These are phyloP conservation scores for Nitzschia sp. DNA, from an alignment of 108 stramenopile genomes.

Conservation along the genomic window DNA sequence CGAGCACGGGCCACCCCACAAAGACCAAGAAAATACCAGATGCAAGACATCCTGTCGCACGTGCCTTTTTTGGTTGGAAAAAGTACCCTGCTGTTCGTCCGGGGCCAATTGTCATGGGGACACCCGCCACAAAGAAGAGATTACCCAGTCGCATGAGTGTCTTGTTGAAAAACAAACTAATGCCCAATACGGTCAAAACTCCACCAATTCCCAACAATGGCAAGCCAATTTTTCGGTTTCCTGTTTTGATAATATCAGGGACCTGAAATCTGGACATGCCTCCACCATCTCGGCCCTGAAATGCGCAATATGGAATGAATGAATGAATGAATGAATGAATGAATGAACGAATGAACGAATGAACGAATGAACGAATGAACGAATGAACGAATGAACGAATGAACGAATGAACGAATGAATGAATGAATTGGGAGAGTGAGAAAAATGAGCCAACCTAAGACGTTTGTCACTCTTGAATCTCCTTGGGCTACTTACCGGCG, in stretches of 20 bases:
- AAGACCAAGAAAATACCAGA: slow-evolving; percentile 86
- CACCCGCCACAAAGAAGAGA: slow-evolving; percentile 78
- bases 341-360: too few relatives aligned
- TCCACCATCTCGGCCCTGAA: background rate
- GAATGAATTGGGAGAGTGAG: too few relatives aligned
- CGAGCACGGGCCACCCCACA: slow-evolving; percentile 85
- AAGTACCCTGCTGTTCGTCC: slow-evolving; percentile 86
- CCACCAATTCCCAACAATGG: slow-evolving; percentile 70
- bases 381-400: too few relatives aligned
- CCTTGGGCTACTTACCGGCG: background rate
- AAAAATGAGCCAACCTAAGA: too few relatives aligned
- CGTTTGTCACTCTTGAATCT: too few relatives aligned
- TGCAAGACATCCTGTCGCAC: slow-evolving; percentile 81
- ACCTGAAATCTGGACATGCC: slow-evolving; percentile 13
- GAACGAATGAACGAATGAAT: too few relatives aligned
- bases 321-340: background rate
- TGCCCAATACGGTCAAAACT: slow-evolving; percentile 77
- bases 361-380: too few relatives aligned
- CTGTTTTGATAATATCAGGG: slow-evolving; percentile 35
- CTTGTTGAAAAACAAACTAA: slow-evolving; percentile 94
- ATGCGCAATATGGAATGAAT: background rate
- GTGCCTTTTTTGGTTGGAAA: slow-evolving; percentile 81
- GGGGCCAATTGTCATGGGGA: slow-evolving; percentile 89
- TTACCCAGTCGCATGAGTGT: slow-evolving; percentile 93
- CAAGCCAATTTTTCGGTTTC: slow-evolving; percentile 75